These are phyloP conservation scores for Blastobotrys indianensis DNA, from an alignment of 1,139 yeast genomes.

Conservation along the genomic window DNA sequence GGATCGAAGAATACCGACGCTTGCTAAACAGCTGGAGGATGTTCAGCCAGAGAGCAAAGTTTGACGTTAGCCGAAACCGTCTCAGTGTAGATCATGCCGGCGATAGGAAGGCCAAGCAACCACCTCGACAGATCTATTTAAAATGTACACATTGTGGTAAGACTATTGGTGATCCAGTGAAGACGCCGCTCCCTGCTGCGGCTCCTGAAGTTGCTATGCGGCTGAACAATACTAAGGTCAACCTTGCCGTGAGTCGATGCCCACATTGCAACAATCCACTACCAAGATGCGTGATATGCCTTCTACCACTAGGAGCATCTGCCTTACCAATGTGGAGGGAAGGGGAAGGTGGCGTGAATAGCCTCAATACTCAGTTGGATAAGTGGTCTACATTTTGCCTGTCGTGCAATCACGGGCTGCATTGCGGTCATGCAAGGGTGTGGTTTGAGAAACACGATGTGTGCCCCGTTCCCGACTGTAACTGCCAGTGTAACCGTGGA, in stretches of 20 bases:
- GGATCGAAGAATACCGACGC: conserved; percentile 67
- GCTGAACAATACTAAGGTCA: conserved; percentile 3
- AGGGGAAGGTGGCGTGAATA: conserved; percentile 17
- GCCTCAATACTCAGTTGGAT: conserved; percentile 23
- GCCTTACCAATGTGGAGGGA: conserved; percentile 42
- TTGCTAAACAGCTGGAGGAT: conserved; percentile 80
- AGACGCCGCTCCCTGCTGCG: neutral
- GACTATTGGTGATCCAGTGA: conserved; percentile 14
- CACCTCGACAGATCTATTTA: conserved; percentile 70
- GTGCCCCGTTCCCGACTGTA: conserved; percentile 94
- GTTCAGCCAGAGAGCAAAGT: conserved; percentile 71
- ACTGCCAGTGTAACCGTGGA: conserved; percentile 59
- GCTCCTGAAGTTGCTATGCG: conserved; percentile 2
- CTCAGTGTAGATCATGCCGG: conserved; percentile 54
- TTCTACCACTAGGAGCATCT: conserved; percentile 66
- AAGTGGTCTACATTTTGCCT: conserved; percentile 83
- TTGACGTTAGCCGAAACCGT: conserved; percentile 72
- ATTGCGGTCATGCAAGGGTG: conserved; percentile 90
- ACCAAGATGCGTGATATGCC: conserved; percentile 87
- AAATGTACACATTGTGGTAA: conserved; percentile 82
- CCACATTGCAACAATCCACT: conserved; percentile 86
- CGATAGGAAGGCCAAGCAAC: conserved; percentile 42
- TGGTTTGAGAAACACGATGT: conserved; percentile 86
- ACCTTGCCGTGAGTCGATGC: conserved; percentile 37
- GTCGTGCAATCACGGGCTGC: conserved; percentile 89